Evolutionary conservation across 2,329 filamentous ascomycete species (phyloP).

Genomic region (Trichoderma aggressivum): DNA sequence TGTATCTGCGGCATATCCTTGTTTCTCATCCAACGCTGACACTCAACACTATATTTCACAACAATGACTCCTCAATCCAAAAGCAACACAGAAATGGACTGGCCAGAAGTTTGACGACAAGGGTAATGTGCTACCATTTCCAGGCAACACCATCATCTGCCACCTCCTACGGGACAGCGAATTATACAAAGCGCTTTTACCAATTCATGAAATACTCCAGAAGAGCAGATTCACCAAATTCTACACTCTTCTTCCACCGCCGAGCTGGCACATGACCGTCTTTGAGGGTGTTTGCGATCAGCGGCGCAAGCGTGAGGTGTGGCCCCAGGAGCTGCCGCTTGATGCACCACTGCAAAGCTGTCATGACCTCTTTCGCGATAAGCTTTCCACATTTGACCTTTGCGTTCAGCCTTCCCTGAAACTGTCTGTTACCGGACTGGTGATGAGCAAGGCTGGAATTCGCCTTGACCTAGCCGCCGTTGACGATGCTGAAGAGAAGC

Average conservation of each 20-base stretch:
- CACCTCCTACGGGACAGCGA: not conserved
- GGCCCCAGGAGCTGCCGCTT: not conserved
- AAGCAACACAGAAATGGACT: not conserved
- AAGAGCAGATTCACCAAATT: not conserved
- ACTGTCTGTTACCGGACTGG: not conserved
- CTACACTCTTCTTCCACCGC: not conserved
- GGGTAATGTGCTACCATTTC: not conserved
- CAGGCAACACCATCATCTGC: not conserved
- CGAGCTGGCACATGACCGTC: not conserved
- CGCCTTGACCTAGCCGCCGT: not conserved
- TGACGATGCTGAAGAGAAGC: not conserved
- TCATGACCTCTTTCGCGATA: not conserved
- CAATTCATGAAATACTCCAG: not conserved
- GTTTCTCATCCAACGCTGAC: not conserved
- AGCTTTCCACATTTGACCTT: not conserved
- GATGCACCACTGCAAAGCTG: not conserved
- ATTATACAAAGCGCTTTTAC: not conserved
- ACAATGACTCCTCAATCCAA: not conserved
- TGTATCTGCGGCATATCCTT: not conserved
- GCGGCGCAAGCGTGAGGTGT: not conserved
- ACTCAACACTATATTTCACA: not conserved
- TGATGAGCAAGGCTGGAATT: not conserved
- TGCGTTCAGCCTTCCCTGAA: not conserved
- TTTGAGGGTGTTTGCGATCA: slow-evolving; percentile 1
- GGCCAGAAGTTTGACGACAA: not conserved